Conservation (phyloP, 768 basidiomycete species). For the Calvatia gigantea region DNA sequence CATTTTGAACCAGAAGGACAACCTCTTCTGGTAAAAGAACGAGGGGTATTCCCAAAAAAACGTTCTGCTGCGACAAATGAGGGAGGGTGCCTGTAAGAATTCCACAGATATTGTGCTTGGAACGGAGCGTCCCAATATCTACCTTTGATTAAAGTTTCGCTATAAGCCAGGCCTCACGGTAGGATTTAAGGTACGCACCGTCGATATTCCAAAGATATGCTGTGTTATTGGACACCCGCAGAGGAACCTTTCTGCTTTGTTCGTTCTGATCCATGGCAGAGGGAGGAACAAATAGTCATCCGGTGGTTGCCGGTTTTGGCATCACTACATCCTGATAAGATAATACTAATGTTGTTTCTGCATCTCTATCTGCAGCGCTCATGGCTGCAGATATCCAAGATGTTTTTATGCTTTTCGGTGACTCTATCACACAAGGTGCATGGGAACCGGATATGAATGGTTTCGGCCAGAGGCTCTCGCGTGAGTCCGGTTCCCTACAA, state of each 20-base stretch:
- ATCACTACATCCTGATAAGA: neutral
- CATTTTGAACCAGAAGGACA: slow-evolving; percentile 78
- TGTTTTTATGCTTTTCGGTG: slow-evolving; percentile 72
- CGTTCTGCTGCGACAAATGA: slow-evolving; percentile 93
- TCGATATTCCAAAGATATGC: slow-evolving; percentile 90
- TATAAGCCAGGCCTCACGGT: slow-evolving; percentile 4
- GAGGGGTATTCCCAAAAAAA: slow-evolving; percentile 91
- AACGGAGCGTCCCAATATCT: slow-evolving; percentile 83
- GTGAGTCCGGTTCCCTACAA: slow-evolving; percentile 35
- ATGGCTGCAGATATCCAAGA: slow-evolving; percentile 65
- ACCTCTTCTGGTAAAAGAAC: slow-evolving; percentile 90
- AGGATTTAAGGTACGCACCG: slow-evolving; percentile 37
- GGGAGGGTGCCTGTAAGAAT: slow-evolving; percentile 88
- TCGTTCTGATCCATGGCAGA: slow-evolving; percentile 18
- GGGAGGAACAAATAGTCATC: slow-evolving; percentile 6
- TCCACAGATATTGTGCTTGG: slow-evolving; percentile 80
- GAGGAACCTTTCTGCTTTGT: slow-evolving; percentile 38
- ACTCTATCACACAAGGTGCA: slow-evolving; percentile 73
- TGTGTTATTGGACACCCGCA: slow-evolving; percentile 74
- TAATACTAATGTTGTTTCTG: neutral
- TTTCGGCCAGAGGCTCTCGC: slow-evolving; percentile 63
- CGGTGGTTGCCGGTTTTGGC: slow-evolving; percentile 6
- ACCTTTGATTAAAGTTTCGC: slow-evolving; percentile 15
- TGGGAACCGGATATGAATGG: slow-evolving; percentile 54
- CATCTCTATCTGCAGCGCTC: neutral